phyloP scores from a whole-genome alignment of 495 filamentous ascomycete species.

The Aspergillus steynii region DNA sequence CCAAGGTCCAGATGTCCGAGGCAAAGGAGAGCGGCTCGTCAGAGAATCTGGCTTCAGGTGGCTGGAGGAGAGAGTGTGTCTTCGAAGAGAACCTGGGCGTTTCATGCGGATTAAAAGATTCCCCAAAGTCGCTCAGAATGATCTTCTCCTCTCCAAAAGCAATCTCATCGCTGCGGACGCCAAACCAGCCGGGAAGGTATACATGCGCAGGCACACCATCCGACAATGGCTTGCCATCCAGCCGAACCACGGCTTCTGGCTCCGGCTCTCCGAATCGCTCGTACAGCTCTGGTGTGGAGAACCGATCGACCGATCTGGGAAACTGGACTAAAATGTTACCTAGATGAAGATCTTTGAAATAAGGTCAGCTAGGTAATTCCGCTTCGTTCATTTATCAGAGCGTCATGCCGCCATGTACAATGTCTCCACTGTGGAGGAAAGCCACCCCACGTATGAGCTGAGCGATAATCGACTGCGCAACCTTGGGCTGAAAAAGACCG shows the following conservation, averaged over 20 bases:
- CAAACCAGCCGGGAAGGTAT: slow-evolving; percentile 20
- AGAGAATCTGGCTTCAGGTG: slow-evolving; percentile 26
- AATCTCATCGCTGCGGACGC: slow-evolving; percentile 20
- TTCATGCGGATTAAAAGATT: slow-evolving; percentile 24
- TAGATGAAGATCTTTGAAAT: slow-evolving; percentile 22
- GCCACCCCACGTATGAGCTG: slow-evolving; percentile 32
- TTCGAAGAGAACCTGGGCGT: slow-evolving; percentile 17
- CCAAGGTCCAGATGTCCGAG: slow-evolving; percentile 36
- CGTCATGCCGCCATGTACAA: slow-evolving; percentile 33
- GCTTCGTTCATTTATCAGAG: neutral
- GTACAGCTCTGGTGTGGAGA: slow-evolving; percentile 22
- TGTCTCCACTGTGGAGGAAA: slow-evolving; percentile 29
- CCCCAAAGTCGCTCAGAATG: slow-evolving; percentile 28
- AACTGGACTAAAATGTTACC: slow-evolving; percentile 27
- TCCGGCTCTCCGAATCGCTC: slow-evolving; percentile 21
- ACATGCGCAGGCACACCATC: slow-evolving; percentile 10
- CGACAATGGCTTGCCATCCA: slow-evolving; percentile 19
- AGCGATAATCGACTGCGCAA: slow-evolving; percentile 26
- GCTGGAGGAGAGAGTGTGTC: slow-evolving; percentile 23
- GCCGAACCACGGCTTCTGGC: slow-evolving; percentile 20
- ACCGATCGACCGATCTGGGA: slow-evolving; percentile 14
- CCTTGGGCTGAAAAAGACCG: slow-evolving; percentile 24
- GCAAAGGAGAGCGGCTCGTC: slow-evolving; percentile 30
- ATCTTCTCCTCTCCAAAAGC: slow-evolving; percentile 16
- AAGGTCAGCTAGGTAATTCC: slow-evolving; percentile 10